phyloP scores from a whole-genome alignment of 2,329 filamentous ascomycete genomes.

The Colletotrichum sp. region DNA sequence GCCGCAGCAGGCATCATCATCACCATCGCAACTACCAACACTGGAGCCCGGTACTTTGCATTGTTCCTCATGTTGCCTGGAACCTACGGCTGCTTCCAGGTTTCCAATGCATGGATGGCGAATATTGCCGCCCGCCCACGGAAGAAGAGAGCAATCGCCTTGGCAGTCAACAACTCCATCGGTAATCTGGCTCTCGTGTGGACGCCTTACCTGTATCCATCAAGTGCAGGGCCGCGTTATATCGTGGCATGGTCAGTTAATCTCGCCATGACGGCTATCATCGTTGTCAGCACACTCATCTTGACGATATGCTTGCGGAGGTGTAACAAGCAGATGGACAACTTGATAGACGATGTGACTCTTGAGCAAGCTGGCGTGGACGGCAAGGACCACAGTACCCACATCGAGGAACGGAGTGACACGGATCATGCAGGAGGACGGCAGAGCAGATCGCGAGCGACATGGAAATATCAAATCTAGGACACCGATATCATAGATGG shows the following conservation, averaged over 20 bases:
- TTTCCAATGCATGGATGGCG: slow-evolving; percentile 32
- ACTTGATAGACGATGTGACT: not conserved
- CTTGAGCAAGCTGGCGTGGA: not conserved
- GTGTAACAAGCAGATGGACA: not conserved
- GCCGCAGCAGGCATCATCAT: not conserved
- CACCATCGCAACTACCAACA: not conserved
- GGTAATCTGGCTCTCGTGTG: slow-evolving; percentile 30
- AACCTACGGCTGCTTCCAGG: slow-evolving; percentile 28
- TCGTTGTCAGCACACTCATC: slow-evolving; percentile 25
- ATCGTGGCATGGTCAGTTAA: slow-evolving; percentile 25
- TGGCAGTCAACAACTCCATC: slow-evolving; percentile 30
- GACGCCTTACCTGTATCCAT: slow-evolving; percentile 29
- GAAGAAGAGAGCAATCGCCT: slow-evolving; percentile 28
- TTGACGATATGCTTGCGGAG: slow-evolving; percentile 23
- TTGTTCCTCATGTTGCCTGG: slow-evolving; percentile 27
- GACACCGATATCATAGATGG: not conserved
- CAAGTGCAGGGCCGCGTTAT: slow-evolving; percentile 26
- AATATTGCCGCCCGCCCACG: slow-evolving; percentile 28
- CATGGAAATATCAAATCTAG: not conserved
- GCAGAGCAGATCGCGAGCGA: not conserved
- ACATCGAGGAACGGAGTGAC: not conserved
- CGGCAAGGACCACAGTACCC: not conserved
- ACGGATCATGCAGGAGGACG: too few species aligned
- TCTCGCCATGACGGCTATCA: slow-evolving; percentile 24
- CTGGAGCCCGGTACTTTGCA: slow-evolving; percentile 24